Evolutionary conservation across 1,284 basidiomycete genomes (phyloP).

Genomic region (Coniophora puteana): DNA sequence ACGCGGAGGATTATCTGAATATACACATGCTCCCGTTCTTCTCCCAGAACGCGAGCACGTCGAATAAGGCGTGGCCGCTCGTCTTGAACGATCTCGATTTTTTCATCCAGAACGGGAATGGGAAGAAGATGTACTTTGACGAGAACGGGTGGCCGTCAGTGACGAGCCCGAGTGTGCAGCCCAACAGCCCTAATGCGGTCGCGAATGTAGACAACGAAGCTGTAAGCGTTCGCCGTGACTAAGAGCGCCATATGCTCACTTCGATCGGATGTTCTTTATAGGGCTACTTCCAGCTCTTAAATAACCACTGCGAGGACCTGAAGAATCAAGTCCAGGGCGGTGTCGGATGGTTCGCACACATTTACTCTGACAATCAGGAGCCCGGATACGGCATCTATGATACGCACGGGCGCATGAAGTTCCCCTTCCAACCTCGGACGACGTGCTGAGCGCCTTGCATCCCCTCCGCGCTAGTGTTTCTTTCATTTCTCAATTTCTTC

Average conservation of each 20-base stretch:
- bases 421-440: conserved; percentile 48
- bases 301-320: conserved; percentile 56
- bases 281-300: conserved; percentile 63
- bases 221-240: conserved; percentile 26
- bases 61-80: conserved; percentile 50
- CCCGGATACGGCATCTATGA: conserved; percentile 67
- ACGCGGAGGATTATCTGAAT: conserved; percentile 64
- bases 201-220: conserved; percentile 57
- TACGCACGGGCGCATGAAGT: conserved; percentile 43
- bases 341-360: conserved; percentile 78
- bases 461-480: neutral
- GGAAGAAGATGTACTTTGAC: conserved; percentile 72
- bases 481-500: no score
- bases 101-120: conserved; percentile 54
- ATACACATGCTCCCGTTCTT: conserved; percentile 78
- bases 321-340: conserved; percentile 57
- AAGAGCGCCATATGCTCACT: neutral
- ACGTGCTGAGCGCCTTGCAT: no score
- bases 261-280: conserved; percentile 25
- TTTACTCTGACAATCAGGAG: conserved; percentile 64
- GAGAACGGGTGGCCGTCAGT: conserved; percentile 76
- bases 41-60: conserved; percentile 38
- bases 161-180: conserved; percentile 53
- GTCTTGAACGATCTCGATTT: conserved; percentile 56
- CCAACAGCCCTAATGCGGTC: conserved; percentile 50